A percentile compares a stretch with the other conserved stretches of the same genome.
Conservation (phyloP, 192 early-diverging fungal species). For the Diversispora eburnea region DNA sequence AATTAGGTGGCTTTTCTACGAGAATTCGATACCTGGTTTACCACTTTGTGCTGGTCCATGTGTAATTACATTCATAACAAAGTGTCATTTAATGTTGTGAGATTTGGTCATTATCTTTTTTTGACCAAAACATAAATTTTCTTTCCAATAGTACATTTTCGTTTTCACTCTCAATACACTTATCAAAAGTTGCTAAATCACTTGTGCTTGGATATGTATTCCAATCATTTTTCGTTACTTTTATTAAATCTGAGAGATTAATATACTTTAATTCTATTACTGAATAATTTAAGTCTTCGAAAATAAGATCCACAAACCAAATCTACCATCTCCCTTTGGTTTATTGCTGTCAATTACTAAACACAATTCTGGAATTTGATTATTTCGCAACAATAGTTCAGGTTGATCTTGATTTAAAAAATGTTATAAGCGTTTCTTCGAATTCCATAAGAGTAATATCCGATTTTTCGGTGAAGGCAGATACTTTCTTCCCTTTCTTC, state of each 20-base stretch:
- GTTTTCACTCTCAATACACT: conserved; percentile 10
- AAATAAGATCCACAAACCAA: conserved; percentile 14
- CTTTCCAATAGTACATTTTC: neutral
- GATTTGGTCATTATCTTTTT: neutral
- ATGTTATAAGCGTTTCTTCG: neutral
- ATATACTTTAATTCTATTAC: conserved; percentile 15
- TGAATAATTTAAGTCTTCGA: neutral
- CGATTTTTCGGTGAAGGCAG: conserved; percentile 1
- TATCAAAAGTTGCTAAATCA: conserved; percentile 6
- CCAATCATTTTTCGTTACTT: conserved; percentile 9
- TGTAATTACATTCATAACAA: conserved; percentile 9
- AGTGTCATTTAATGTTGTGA: neutral
- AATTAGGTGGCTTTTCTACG: neutral
- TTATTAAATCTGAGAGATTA: conserved; percentile 6
- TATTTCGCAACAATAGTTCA: conserved; percentile 10
- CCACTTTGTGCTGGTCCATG: neutral
- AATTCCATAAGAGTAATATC: neutral
- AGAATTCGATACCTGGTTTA: neutral
- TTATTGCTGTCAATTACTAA: conserved; percentile 10
- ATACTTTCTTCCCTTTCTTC: conserved; percentile 3
- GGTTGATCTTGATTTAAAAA: neutral
- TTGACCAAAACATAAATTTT: conserved; percentile 18
- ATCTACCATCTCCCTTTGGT: conserved; percentile 5
- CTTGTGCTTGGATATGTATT: neutral
- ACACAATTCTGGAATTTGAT: conserved; percentile 7